Evolutionary conservation across 768 basidiomycete species (phyloP).

Genomic region (Clavaria fumosa): DNA sequence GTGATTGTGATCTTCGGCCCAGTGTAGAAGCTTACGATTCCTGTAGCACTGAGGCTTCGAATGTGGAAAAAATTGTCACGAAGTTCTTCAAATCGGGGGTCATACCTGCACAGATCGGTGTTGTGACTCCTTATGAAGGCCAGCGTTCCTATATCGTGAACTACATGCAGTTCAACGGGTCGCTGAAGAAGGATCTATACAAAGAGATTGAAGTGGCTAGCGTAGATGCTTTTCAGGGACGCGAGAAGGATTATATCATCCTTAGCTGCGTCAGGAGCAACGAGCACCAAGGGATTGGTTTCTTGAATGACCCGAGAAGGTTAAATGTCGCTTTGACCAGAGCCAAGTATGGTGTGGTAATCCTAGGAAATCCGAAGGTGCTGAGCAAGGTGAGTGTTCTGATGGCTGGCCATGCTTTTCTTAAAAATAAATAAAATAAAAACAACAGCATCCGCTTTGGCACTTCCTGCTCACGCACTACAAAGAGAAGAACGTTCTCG

Average conservation of each 20-base stretch:
- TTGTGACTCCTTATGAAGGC: conserved; percentile 98
- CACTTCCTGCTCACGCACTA: conserved; percentile 96
- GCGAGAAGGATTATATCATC: conserved; percentile 99
- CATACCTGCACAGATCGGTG: conserved; percentile 87
- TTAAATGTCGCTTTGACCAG: conserved; percentile 94
- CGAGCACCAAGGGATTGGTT: conserved; percentile 98
- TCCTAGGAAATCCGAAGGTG: conserved; percentile 99
- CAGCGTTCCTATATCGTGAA: conserved; percentile 97
- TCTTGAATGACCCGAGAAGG: conserved; percentile 93
- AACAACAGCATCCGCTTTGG: conserved; percentile 94
- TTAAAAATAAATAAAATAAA: conserved; percentile 11
- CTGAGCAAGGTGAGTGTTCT: conserved; percentile 71
- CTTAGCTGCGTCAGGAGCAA: conserved; percentile 95
- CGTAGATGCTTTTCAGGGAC: conserved; percentile 97
- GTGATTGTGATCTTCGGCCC: conserved; percentile 7
- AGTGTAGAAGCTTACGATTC: conserved; percentile 1
- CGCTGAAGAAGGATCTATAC: conserved; percentile 96
- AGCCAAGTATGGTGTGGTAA: conserved; percentile 96
- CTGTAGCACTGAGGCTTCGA: conserved; percentile 92
- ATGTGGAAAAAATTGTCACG: conserved; percentile 99
- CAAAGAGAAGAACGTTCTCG: conserved; percentile 88
- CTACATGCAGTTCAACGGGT: conserved; percentile 99
- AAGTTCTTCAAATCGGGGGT: conserved; percentile 99
- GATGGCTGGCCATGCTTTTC: conserved; percentile 1
- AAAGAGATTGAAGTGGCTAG: conserved; percentile 99